phyloP scores from a whole-genome alignment of 495 filamentous ascomycete species.

The Penicillium longicatenatum region DNA sequence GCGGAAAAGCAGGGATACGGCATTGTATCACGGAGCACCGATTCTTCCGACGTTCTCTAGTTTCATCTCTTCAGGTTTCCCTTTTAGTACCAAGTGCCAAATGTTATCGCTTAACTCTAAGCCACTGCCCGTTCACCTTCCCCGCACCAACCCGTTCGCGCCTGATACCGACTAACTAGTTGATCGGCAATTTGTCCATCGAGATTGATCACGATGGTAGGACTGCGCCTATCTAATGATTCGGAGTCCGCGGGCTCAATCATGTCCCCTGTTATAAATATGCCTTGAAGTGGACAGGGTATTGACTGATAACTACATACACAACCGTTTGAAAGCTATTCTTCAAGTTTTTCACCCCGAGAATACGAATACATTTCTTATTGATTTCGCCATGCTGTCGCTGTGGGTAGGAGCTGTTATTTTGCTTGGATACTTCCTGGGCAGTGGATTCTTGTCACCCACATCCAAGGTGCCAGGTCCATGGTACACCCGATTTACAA shows the following conservation, averaged over 20 bases:
- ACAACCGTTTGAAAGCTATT: background rate
- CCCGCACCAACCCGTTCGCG: constrained; percentile 14
- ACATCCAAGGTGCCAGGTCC: constrained; percentile 52
- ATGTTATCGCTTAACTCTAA: constrained; percentile 8
- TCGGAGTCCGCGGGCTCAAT: background rate
- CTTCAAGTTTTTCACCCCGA: background rate
- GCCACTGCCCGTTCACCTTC: constrained; percentile 11
- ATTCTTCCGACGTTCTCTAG: background rate
- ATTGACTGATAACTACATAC: too few relatives aligned
- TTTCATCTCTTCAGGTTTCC: constrained; percentile 19
- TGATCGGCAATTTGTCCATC: constrained; percentile 5
- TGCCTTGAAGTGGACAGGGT: background rate
- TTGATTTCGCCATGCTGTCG: constrained; percentile 24
- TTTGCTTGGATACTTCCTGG: constrained; percentile 12
- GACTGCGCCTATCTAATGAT: background rate
- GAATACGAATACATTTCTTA: background rate
- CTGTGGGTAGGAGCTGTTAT: constrained; percentile 21
- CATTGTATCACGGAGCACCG: too few relatives aligned
- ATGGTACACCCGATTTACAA: constrained; percentile 52
- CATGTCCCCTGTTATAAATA: background rate
- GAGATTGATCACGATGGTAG: background rate
- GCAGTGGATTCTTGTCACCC: constrained; percentile 12
- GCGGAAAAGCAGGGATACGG: background rate
- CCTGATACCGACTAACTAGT: background rate
- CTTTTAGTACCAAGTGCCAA: constrained; percentile 10